Evolutionary conservation across 768 basidiomycete genomes (phyloP), one percentile per base, ranked within the genome.

Genomic region (Boletus bicolor): DNA sequence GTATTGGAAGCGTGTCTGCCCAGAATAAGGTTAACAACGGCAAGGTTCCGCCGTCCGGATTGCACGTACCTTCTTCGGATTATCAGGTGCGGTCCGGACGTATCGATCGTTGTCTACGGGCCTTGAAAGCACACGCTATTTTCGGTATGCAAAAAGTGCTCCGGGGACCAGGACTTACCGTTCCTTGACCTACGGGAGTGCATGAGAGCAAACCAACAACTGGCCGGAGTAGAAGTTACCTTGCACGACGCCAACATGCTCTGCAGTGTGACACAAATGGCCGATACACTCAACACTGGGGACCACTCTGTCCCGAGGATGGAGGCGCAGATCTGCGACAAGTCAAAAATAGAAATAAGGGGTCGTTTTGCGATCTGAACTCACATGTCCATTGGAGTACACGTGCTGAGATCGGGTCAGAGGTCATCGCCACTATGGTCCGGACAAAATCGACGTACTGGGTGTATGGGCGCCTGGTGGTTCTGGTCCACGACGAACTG

Each of bases 221-320:
- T 51, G 30, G 30, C 36, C 30, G 30, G 14, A 15, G 15, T 44
- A 37, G n/a, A 44, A 55, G 60, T 44, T 58, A 89, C 91, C 84
- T 91, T 94, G 82, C 89, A 92, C 7, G 89, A 91, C 24, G 91
- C 93, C 54, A 95, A 79, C 93, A 95, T 95, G 64, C 89, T 91
- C 74, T 94, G 93, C 45, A 95, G 72, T 4, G 92, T 93, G 17
- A 93, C 82, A 64, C 90, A 93, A 42, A 93, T 83, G 3, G 89
- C 81, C 28, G 86, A 77, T 21, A 91, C 90, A 57, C 87, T 91
- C 59, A 93, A 73, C n/a, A 92, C 90, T 0, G 91, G 92, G 10
- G 89, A 91, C 91, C 91, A 93, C 60, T 93, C 92, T 62, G 81
- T 87, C 28, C 91, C 93, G 8, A 95, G 82, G 54, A 95, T 93